phyloP scores from a whole-genome alignment of 164 flowering plant genomes.

The Euptelea pleiosperma region DNA sequence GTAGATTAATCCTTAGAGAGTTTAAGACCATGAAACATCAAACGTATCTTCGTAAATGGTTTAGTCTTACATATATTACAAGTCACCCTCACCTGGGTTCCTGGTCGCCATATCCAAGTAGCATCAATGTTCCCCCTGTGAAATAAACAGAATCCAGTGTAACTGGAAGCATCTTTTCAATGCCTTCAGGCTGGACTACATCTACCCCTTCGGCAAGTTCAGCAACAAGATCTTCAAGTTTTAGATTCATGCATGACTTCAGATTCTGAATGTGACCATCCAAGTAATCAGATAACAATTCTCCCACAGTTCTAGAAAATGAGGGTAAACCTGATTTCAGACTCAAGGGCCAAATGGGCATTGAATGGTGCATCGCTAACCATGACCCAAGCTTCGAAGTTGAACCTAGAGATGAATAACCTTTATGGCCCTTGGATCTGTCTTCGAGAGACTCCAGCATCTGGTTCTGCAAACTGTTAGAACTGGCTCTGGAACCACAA shows the following conservation, averaged over 20 bases:
- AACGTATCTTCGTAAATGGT: too few species aligned
- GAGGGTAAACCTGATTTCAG: constrained; percentile 28
- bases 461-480: constrained; percentile 21
- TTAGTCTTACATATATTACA: constrained; percentile 1
- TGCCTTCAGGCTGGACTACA: constrained; percentile 43
- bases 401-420: constrained; percentile 21
- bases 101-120: constrained; percentile 79
- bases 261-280: constrained; percentile 40
- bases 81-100: constrained; percentile 68
- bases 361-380: constrained; percentile 23
- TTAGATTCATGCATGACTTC: constrained; percentile 41
- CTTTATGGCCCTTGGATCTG: constrained; percentile 23
- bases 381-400: constrained; percentile 27
- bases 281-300: constrained; percentile 35
- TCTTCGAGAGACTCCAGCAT: constrained; percentile 22
- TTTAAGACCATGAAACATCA: too few species aligned
- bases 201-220: constrained; percentile 56
- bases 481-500: constrained; percentile 12
- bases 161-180: constrained; percentile 69
- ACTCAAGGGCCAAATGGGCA: constrained; percentile 23
- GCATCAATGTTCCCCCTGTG: constrained; percentile 77
- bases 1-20: too few species aligned
- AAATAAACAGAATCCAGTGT: constrained; percentile 83
- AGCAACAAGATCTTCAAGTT: constrained; percentile 48
- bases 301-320: constrained; percentile 22